These are phyloP conservation scores for Mrakia gelida DNA, from an alignment of 768 basidiomycete genomes.

Conservation along the genomic window DNA sequence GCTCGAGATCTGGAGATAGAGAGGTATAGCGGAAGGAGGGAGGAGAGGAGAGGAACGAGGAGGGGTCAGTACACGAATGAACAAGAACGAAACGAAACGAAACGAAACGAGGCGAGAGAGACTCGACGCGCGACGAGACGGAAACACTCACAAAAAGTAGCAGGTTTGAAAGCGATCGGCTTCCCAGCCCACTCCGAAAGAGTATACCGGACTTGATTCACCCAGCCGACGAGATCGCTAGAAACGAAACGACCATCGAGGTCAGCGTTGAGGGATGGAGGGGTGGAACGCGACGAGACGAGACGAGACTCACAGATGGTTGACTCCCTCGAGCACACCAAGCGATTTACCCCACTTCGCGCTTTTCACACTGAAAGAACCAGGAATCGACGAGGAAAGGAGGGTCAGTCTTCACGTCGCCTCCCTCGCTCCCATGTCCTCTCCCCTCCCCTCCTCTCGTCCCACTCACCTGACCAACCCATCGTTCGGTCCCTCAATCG, in stretches of 20 bases:
- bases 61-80: not conserved
- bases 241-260: not conserved
- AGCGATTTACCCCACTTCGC: slow-evolving; percentile 93
- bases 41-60: not conserved
- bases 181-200: slow-evolving; percentile 84
- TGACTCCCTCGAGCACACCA: slow-evolving; percentile 85
- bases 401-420: no score
- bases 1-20: slow-evolving; percentile 14
- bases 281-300: not conserved
- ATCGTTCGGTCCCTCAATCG: slow-evolving; percentile 89
- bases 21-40: not conserved
- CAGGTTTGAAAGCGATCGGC: slow-evolving; percentile 85
- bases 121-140: not conserved
- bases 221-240: slow-evolving; percentile 66
- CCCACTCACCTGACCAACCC: slow-evolving; percentile 52
- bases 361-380: slow-evolving; percentile 68
- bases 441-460: no score
- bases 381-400: no score
- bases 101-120: not conserved
- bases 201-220: slow-evolving; percentile 57
- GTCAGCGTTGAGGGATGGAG: no score
- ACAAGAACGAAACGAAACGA: no score
- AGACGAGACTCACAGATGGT: slow-evolving; percentile 60
- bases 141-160: slow-evolving; percentile 64
- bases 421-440: no score